Evolutionary conservation across 2,329 filamentous ascomycete genomes (phyloP).

Genomic region (Colletotrichum scovillei): DNA sequence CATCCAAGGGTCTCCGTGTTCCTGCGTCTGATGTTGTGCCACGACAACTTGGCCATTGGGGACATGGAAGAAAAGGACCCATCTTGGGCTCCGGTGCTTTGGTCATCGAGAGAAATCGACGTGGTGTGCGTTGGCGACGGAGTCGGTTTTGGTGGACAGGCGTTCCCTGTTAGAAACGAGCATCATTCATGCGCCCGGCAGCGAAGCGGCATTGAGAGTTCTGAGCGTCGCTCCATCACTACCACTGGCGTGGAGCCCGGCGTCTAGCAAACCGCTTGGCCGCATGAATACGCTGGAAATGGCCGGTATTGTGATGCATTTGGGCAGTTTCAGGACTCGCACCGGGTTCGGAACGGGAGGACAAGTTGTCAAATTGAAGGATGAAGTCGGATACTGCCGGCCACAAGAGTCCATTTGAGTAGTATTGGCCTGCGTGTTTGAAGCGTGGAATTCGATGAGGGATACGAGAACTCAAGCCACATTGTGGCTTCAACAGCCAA

Average conservation of each 20-base stretch:
- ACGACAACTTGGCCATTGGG: constrained; percentile 1
- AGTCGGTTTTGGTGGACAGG: constrained; percentile 4
- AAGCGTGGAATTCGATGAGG: not conserved
- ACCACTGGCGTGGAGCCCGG: constrained; percentile 23
- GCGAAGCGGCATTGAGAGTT: constrained; percentile 2
- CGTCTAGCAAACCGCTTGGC: constrained; percentile 23
- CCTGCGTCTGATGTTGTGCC: constrained; percentile 28
- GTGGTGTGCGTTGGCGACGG: constrained; percentile 15
- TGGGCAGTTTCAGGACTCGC: constrained; percentile 23
- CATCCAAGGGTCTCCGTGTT: constrained; percentile 25
- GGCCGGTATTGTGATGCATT: constrained; percentile 20
- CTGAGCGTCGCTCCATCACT: constrained; percentile 4
- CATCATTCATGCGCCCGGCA: constrained; percentile 31
- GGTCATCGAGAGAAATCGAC: not conserved
- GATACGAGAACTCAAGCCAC: not conserved
- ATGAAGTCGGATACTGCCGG: not conserved
- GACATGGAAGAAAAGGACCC: not conserved
- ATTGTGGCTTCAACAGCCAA: not conserved
- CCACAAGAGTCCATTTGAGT: not conserved
- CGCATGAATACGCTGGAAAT: constrained; percentile 26
- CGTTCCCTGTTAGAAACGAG: constrained; percentile 27
- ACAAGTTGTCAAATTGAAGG: constrained; percentile 1
- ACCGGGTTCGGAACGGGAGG: not conserved
- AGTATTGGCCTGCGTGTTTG: not conserved
- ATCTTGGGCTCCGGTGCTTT: not conserved